Conservation (phyloP, 148 eudicot genomes). For the Talinum fruticosum region DNA sequence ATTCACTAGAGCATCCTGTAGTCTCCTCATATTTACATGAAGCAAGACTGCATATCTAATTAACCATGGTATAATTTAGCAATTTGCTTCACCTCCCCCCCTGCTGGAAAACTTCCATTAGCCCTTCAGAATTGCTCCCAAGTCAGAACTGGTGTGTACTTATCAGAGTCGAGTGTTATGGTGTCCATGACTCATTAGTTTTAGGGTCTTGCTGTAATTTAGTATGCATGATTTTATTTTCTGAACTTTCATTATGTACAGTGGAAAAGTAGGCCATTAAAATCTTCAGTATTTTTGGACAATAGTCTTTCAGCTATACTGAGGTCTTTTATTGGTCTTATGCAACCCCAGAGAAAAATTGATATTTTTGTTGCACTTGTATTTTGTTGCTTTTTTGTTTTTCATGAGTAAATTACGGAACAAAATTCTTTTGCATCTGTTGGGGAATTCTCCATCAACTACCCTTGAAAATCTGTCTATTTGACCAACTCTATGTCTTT, state of each 20-base stretch:
- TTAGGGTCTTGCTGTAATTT: background rate
- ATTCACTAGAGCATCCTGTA: background rate
- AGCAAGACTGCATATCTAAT: background rate
- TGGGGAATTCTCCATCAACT: background rate
- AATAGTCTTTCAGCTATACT: too few species aligned
- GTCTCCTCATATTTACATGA: background rate
- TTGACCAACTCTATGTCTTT: background rate
- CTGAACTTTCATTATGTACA: background rate
- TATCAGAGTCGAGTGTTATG: background rate
- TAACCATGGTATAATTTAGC: background rate
- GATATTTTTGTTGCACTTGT: too few species aligned
- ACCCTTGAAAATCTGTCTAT: background rate
- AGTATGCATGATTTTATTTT: background rate
- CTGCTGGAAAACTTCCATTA: background rate
- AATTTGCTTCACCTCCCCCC: background rate
- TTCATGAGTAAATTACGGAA: background rate
- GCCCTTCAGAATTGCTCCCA: background rate
- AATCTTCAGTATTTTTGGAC: background rate
- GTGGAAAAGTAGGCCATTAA: background rate
- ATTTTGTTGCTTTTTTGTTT: background rate
- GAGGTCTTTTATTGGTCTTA: background rate
- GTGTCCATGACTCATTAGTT: background rate
- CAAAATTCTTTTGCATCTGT: background rate
- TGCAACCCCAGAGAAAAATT: too few species aligned
- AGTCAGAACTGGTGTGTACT: background rate